A percentile compares a stretch with the other conserved stretches of the same genome.
phyloP scores from a whole-genome alignment of 192 early-diverging fungal genomes.

The Polychytrium aggregatum region DNA sequence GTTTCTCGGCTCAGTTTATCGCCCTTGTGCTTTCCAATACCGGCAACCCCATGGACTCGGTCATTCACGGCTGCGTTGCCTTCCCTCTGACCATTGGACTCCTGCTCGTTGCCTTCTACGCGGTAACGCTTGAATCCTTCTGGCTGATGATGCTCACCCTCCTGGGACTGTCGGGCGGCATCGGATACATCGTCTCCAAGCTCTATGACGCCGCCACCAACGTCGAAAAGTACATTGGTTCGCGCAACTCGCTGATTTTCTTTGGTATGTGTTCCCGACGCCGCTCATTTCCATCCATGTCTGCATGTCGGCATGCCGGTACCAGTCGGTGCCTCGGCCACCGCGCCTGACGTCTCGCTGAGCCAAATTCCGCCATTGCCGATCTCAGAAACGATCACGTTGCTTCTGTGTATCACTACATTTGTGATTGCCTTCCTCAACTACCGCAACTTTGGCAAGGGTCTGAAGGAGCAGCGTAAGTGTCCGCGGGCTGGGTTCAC shows the following conservation, averaged over 20 bases:
- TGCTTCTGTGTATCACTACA: constrained; percentile 34
- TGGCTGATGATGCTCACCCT: constrained; percentile 48
- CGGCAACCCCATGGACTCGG: constrained; percentile 5
- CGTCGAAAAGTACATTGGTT: constrained; percentile 27
- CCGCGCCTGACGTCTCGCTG: neutral
- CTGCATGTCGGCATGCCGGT: neutral
- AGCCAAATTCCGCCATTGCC: constrained; percentile 10
- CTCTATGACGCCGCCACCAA: constrained; percentile 37
- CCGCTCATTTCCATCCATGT: neutral
- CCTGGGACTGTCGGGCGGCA: constrained; percentile 43
- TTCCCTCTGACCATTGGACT: constrained; percentile 47
- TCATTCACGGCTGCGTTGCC: constrained; percentile 36
- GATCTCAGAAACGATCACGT: constrained; percentile 29
- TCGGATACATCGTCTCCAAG: constrained; percentile 61
- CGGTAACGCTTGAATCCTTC: constrained; percentile 47
- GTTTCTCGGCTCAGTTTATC: constrained; percentile 57
- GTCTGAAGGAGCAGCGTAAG: constrained; percentile 48
- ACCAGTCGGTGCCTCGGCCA: neutral
- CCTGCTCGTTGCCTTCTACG: constrained; percentile 53
- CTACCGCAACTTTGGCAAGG: constrained; percentile 54
- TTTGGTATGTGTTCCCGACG: constrained; percentile 43
- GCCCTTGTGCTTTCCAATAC: constrained; percentile 31
- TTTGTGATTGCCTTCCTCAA: constrained; percentile 44
- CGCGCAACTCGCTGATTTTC: constrained; percentile 52
- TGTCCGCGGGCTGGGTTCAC: no score